Conservation (phyloP, 768 basidiomycete species). For the Suillus weaverae region DNA sequence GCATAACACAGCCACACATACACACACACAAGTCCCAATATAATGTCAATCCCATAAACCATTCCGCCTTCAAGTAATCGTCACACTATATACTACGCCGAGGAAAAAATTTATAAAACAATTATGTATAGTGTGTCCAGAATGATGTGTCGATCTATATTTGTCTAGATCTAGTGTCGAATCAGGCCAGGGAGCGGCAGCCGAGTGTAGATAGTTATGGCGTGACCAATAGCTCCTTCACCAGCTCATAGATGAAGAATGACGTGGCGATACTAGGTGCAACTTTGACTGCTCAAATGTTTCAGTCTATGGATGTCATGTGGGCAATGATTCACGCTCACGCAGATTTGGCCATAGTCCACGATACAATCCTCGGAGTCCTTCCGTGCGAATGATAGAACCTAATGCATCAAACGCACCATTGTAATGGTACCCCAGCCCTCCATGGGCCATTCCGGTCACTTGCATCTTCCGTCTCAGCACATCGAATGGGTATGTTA, state of each 20-base stretch:
- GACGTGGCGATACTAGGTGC: constrained; percentile 87
- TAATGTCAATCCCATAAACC: background rate
- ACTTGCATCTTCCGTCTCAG: constrained; percentile 96
- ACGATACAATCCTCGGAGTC: constrained; percentile 74
- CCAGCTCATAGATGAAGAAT: constrained; percentile 81
- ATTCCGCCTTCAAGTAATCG: background rate
- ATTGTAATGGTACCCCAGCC: constrained; percentile 64
- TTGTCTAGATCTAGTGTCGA: constrained; percentile 4
- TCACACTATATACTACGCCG: background rate
- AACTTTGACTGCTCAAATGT: constrained; percentile 67
- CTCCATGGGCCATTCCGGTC: constrained; percentile 67
- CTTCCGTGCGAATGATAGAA: constrained; percentile 72
- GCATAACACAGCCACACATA: constrained; percentile 3
- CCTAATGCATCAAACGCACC: constrained; percentile 79
- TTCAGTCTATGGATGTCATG: constrained; percentile 8
- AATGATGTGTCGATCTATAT: background rate
- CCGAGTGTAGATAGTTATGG: constrained; percentile 19
- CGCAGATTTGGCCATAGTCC: constrained; percentile 89
- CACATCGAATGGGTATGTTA: constrained; percentile 97
- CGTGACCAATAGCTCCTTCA: constrained; percentile 49
- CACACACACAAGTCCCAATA: background rate
- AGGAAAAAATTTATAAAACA: background rate
- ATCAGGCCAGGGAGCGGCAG: background rate
- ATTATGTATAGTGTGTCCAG: background rate
- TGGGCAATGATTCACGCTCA: constrained; percentile 41